These are phyloP conservation scores for Aspergillus aculeatus DNA, from an alignment of 2,329 filamentous ascomycete genomes.

Conservation along the genomic window DNA sequence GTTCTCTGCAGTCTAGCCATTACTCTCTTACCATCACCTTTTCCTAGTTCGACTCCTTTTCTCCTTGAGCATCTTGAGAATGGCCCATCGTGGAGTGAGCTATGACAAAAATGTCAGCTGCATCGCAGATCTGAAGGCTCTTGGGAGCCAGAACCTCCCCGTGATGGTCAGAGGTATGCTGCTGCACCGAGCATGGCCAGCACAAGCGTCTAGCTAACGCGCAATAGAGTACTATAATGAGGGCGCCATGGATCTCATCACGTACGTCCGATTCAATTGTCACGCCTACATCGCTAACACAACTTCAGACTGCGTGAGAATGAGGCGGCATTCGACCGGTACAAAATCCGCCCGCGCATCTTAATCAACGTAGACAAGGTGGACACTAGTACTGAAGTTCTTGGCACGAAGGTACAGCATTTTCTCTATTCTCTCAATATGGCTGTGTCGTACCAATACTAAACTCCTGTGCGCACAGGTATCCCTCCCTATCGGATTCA, in stretches of 20 bases:
- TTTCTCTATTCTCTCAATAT: too few relatives aligned
- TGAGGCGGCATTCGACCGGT: slow-evolving; percentile 52
- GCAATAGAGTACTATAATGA: slow-evolving; percentile 56
- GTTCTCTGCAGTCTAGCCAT: too few relatives aligned
- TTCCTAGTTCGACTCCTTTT: too few relatives aligned
- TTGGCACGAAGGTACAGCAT: slow-evolving; percentile 37
- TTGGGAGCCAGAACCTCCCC: slow-evolving; percentile 41
- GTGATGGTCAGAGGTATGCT: slow-evolving; percentile 39
- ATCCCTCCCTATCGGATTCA: slow-evolving; percentile 54
- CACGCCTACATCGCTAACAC: neutral
- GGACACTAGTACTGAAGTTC: slow-evolving; percentile 46
- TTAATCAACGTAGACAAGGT: slow-evolving; percentile 46
- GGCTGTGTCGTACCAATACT: too few relatives aligned
- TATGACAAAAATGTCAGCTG: slow-evolving; percentile 31
- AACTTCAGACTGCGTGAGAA: slow-evolving; percentile 51
- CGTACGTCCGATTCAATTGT: slow-evolving; percentile 27
- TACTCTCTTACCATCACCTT: neutral
- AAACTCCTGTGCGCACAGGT: slow-evolving; percentile 23
- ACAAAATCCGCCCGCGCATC: slow-evolving; percentile 51
- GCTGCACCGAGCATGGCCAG: neutral
- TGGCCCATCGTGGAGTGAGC: slow-evolving; percentile 33
- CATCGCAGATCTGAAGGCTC: slow-evolving; percentile 43
- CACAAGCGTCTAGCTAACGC: neutral
- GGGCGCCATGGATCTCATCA: slow-evolving; percentile 56
- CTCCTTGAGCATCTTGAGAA: slow-evolving; percentile 3